A percentile compares a stretch with the other conserved stretches of the same genome.
Evolutionary conservation across 1,284 basidiomycete species (phyloP).

Genomic region (Rhizoctonia solani): DNA sequence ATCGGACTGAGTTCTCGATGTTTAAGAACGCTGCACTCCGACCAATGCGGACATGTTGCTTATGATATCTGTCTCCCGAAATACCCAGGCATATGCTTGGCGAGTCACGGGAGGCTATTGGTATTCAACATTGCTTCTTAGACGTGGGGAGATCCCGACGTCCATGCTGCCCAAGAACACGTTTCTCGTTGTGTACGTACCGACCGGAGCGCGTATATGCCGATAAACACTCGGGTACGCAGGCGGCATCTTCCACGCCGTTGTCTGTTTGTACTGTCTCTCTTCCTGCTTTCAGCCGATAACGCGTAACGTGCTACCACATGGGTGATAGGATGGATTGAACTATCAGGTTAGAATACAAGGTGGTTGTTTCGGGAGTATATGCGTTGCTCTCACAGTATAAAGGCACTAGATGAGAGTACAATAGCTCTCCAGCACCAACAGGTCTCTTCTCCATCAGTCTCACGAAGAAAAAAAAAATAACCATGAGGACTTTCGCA

Average conservation of each 20-base stretch:
- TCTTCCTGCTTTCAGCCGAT: background rate
- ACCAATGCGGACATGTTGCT: no score
- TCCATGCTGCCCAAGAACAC: background rate
- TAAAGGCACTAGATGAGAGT: background rate
- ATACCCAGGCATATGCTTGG: background rate
- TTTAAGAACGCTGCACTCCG: no score
- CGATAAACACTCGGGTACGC: slow-evolving; percentile 1
- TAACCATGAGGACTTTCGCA: slow-evolving; percentile 15
- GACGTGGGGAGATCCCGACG: background rate
- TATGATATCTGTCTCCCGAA: background rate
- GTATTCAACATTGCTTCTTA: background rate
- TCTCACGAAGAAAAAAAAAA: background rate
- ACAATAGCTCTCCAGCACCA: background rate
- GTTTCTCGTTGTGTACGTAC: background rate
- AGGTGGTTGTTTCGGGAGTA: background rate
- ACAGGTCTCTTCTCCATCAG: background rate
- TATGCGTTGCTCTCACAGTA: background rate
- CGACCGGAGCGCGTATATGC: background rate
- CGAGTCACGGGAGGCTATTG: background rate
- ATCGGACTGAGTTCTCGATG: no score
- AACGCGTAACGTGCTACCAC: background rate
- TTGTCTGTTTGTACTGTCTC: background rate
- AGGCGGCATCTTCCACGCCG: slow-evolving; percentile 15
- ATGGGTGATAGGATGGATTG: background rate
- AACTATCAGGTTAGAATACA: background rate